Percentiles rank a stretch among this genome's conserved stretches.
Conservation (phyloP, 108 stramenopile species). For the Pseudonitzschia pungens region DNA sequence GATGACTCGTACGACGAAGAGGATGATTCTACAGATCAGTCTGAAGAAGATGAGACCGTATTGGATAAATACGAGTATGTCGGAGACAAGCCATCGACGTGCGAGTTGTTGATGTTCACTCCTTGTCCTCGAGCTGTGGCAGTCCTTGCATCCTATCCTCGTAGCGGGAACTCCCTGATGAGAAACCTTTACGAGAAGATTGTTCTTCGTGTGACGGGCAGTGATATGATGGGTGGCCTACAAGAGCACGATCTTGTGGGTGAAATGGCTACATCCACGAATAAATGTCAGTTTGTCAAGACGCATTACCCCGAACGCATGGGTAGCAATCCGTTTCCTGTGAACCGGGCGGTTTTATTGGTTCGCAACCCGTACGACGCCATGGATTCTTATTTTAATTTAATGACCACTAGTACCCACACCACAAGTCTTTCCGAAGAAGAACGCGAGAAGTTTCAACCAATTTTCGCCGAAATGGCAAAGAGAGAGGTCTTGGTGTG, state of each 20-base stretch:
- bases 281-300: slow-evolving; percentile 86
- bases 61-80: not conserved
- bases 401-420: slow-evolving; percentile 89
- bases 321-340: slow-evolving; percentile 59
- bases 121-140: slow-evolving; percentile 60
- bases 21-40: not conserved
- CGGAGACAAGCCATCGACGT: slow-evolving; percentile 26
- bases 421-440: slow-evolving; percentile 55
- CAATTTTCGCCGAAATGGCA: slow-evolving; percentile 59
- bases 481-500: slow-evolving; percentile 66
- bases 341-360: slow-evolving; percentile 69
- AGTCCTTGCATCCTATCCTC: slow-evolving; percentile 80
- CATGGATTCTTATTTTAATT: slow-evolving; percentile 92
- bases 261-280: slow-evolving; percentile 69
- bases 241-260: slow-evolving; percentile 70
- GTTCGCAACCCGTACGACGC: slow-evolving; percentile 94
- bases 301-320: slow-evolving; percentile 90
- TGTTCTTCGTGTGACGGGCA: slow-evolving; percentile 82
- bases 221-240: slow-evolving; percentile 87
- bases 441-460: slow-evolving; percentile 40
- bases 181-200: slow-evolving; percentile 75
- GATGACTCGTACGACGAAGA: not conserved
- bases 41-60: not conserved
- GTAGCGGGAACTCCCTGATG: slow-evolving; percentile 77
- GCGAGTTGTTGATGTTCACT: slow-evolving; percentile 59